These are phyloP conservation scores for Penicillium olsonii DNA, from an alignment of 2,329 filamentous ascomycete species.

Conservation along the genomic window DNA sequence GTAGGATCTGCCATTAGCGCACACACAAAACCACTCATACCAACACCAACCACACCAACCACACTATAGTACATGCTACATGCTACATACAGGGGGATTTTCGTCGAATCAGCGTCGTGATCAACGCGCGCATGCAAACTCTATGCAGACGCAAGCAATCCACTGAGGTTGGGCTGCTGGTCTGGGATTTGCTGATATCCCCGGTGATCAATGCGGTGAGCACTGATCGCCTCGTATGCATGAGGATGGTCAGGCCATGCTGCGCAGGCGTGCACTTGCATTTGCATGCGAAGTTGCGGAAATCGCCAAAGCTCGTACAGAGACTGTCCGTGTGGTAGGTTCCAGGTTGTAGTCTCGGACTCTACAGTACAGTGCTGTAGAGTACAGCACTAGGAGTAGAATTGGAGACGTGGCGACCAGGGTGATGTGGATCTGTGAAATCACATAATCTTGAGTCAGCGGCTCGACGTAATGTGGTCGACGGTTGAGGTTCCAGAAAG, in stretches of 20 bases:
- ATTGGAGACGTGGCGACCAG: neutral
- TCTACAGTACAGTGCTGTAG: too few relatives aligned
- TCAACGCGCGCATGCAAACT: neutral
- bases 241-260: constrained; percentile 1
- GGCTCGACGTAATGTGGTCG: neutral
- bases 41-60: too few relatives aligned
- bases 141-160: neutral
- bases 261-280: neutral
- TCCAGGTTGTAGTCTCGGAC: too few relatives aligned
- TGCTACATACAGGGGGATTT: neutral
- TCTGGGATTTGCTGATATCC: neutral
- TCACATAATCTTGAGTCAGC: constrained; percentile 3
- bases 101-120: neutral
- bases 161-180: neutral
- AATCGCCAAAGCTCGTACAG: too few relatives aligned
- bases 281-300: too few relatives aligned
- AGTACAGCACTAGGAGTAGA: too few relatives aligned
- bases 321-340: too few relatives aligned
- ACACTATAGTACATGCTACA: too few relatives aligned
- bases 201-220: constrained; percentile 2
- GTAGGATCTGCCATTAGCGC: constrained; percentile 20
- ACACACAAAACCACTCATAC: neutral
- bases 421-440: neutral
- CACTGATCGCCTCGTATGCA: constrained; percentile 1
- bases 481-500: neutral